Base-by-base conservation (phyloP, 305 asterid species). In the Petunia hybrid region DNA sequence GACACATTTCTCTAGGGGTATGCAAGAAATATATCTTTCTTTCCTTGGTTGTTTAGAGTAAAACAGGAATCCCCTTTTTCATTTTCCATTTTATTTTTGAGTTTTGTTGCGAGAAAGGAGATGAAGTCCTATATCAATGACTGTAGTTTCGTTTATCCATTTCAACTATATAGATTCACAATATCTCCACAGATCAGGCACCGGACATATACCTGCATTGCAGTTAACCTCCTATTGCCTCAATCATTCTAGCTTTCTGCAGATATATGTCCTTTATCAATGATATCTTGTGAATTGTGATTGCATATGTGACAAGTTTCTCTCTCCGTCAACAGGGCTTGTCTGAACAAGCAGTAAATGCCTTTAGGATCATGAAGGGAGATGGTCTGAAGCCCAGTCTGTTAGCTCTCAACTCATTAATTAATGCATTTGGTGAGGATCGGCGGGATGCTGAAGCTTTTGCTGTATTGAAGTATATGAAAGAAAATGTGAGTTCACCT, bases 341-440 rank as follows among this genome's bases (percentile, higher is more conserved):
- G 70, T 94, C 99, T 0, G 97, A 95, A 88, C 95, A 92, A 89
- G 99, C 98, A 16, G 93, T 94, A 39, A 90, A 90, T 83, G 96
- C 98, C 45, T 94, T 95, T 83, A 86, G 97, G 83, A 90, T 94
- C 63, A 92, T 94, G 98, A 92, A 93, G 82, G 93, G 93, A 48
- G 97, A 95, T 51, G 98, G 99, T 84, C 88, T 95, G 65, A 94
- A 85, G 86, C 98, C 99, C 31, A 91, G 97, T 89, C 81, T 87
- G 36, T 91, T 92, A 80, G 98, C 98, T 87, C 91, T 95, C 46
- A 95, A 95, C 85, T 90, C 97, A 39, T 81, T 95, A 85, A 88
- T 95, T 59, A 94, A 95, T 86, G 99, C 99, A 77, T 95, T 95
- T 83, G 92, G 99, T 56, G 98, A 95, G 93, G 99, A 94, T 83